phyloP scores from a whole-genome alignment of 768 basidiomycete species.

The Leccinum fibrillosum region DNA sequence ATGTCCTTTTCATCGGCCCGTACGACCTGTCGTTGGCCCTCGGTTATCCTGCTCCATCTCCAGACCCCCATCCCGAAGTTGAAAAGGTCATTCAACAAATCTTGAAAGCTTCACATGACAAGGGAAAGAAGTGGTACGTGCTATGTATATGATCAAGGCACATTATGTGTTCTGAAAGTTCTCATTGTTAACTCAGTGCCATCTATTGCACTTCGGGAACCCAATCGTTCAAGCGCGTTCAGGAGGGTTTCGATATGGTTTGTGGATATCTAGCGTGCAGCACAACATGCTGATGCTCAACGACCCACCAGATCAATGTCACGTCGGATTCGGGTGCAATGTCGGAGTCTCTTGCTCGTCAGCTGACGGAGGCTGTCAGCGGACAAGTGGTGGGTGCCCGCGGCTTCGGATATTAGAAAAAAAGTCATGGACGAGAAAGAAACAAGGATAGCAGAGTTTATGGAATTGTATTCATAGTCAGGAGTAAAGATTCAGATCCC shows the following conservation, averaged over 20 bases:
- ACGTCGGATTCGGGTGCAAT: slow-evolving; percentile 44
- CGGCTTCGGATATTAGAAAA: slow-evolving; percentile 12
- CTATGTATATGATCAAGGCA: neutral
- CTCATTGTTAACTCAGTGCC: slow-evolving; percentile 33
- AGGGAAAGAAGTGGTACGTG: slow-evolving; percentile 62
- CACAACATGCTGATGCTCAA: neutral
- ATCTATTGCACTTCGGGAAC: slow-evolving; percentile 47
- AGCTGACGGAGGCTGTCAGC: slow-evolving; percentile 22
- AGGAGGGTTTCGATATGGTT: slow-evolving; percentile 54
- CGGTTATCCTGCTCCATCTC: slow-evolving; percentile 58
- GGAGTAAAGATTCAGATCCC: neutral
- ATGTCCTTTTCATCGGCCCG: slow-evolving; percentile 61
- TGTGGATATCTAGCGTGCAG: slow-evolving; percentile 6
- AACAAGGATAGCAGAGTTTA: neutral
- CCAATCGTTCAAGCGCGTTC: slow-evolving; percentile 41
- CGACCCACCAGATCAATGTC: slow-evolving; percentile 45
- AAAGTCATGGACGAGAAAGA: neutral
- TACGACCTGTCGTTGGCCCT: slow-evolving; percentile 65
- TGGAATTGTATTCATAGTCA: neutral
- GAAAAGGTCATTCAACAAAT: slow-evolving; percentile 58
- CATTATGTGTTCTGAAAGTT: neutral
- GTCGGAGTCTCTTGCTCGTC: slow-evolving; percentile 30
- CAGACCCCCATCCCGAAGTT: slow-evolving; percentile 62
- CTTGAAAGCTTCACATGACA: slow-evolving; percentile 44
- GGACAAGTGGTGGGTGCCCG: slow-evolving; percentile 6